Evolutionary conservation across 805 yeast species (phyloP).

Genomic region (Saccharomycopsis capsularis): DNA sequence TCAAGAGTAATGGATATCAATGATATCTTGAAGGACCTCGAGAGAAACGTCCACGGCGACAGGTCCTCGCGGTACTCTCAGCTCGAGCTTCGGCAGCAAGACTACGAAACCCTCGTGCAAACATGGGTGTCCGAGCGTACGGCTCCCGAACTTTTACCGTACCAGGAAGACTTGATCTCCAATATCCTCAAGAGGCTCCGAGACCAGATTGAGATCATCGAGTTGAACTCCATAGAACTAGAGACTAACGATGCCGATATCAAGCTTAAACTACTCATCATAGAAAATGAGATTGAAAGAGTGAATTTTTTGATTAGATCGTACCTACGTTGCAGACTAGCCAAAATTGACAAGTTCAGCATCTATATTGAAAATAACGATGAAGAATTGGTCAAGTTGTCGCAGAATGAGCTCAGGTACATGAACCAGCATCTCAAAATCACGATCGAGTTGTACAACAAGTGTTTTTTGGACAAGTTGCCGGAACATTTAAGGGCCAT

Average conservation of each 20-base stretch:
- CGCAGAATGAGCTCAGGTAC: conserved; percentile 55
- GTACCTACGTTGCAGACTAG: conserved; percentile 69
- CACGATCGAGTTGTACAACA: conserved; percentile 56
- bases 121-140: conserved; percentile 82
- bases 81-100: conserved; percentile 28
- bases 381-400: conserved; percentile 36
- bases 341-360: conserved; percentile 66
- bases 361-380: conserved; percentile 39
- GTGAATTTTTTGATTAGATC: conserved; percentile 74
- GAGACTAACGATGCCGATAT: conserved; percentile 58
- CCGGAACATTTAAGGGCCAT: conserved; percentile 66
- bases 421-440: conserved; percentile 63
- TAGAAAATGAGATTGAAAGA: conserved; percentile 89
- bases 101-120: conserved; percentile 41
- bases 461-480: conserved; percentile 55
- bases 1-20: conserved; percentile 46
- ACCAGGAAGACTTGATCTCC: conserved; percentile 53
- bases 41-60: conserved; percentile 35
- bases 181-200: conserved; percentile 54
- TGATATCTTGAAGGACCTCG: conserved; percentile 64
- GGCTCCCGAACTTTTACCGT: conserved; percentile 81
- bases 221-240: conserved; percentile 68
- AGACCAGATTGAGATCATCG: conserved; percentile 67
- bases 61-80: conserved; percentile 23
- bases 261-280: conserved; percentile 72